A percentile compares a stretch with the other conserved stretches of the same genome.
Evolutionary conservation across 2,329 filamentous ascomycete species (phyloP).

Genomic region (Trichoderma lentiforme): DNA sequence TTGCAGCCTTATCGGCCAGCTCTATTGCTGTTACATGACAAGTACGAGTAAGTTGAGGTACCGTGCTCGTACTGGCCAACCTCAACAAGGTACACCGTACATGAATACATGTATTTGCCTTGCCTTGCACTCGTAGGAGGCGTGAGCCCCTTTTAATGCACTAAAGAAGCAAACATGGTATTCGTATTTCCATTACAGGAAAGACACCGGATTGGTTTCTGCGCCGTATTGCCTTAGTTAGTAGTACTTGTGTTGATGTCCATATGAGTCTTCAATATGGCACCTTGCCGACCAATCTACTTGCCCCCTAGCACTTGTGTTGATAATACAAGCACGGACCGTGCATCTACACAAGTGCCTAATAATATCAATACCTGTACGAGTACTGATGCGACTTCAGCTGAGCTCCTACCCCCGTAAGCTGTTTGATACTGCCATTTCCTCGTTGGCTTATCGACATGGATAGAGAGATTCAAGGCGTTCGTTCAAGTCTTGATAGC

Average conservation of each 20-base stretch:
- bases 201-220: neutral
- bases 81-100: neutral
- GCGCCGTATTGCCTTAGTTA: neutral
- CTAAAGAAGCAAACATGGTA: neutral
- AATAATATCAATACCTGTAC: neutral
- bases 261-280: neutral
- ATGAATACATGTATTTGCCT: too few relatives aligned
- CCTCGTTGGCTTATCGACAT: neutral
- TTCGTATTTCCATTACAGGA: neutral
- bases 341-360: neutral
- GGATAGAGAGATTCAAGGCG: neutral
- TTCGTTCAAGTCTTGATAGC: neutral
- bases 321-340: neutral
- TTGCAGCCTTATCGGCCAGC: constrained; percentile 13
- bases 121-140: neutral
- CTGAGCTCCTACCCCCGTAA: neutral
- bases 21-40: neutral
- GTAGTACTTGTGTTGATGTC: neutral
- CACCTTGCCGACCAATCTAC: neutral
- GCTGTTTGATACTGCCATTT: neutral
- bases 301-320: neutral
- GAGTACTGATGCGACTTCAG: neutral
- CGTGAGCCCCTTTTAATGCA: neutral
- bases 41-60: neutral
- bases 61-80: neutral